phyloP scores from a whole-genome alignment of 2,329 filamentous ascomycete genomes.

The Claviceps sp. region DNA sequence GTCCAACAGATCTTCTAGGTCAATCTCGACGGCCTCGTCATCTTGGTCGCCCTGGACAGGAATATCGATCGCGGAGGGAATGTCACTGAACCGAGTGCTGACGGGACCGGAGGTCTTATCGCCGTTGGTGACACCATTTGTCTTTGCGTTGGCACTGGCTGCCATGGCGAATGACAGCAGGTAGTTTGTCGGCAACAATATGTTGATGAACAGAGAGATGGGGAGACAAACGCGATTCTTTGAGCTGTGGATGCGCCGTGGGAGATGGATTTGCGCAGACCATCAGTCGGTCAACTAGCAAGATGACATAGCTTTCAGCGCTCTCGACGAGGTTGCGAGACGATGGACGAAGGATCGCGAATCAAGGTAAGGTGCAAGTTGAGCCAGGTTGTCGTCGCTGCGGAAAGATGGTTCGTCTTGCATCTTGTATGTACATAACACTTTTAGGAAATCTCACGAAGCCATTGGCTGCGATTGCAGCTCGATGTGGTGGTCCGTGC shows the following conservation, averaged over 20 bases:
- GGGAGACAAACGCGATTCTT: conserved; percentile 16
- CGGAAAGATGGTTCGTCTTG: neutral
- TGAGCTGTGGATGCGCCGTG: conserved; percentile 19
- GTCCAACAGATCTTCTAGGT: conserved; percentile 79
- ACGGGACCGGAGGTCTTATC: conserved; percentile 21
- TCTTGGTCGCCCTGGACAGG: conserved; percentile 51
- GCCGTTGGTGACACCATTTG: conserved; percentile 30
- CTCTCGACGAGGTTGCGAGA: neutral
- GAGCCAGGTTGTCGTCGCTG: neutral
- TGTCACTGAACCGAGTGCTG: conserved; percentile 49
- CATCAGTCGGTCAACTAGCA: conserved; percentile 14
- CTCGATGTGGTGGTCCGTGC: neutral
- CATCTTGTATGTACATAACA: neutral
- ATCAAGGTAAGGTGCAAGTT: neutral
- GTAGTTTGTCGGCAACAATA: neutral
- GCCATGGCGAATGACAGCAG: conserved; percentile 24
- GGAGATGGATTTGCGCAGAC: conserved; percentile 14
- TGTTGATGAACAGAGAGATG: neutral
- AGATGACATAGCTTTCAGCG: conserved; percentile 15
- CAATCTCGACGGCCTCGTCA: conserved; percentile 76
- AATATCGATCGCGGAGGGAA: conserved; percentile 52
- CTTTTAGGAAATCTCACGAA: neutral
- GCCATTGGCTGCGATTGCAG: neutral
- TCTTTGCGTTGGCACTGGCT: conserved; percentile 27
- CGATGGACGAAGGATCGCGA: neutral